A percentile compares a stretch with the other conserved stretches of the same genome.
phyloP scores from a whole-genome alignment of 352 stramenopile species.

The Phytophthora foliorum region DNA sequence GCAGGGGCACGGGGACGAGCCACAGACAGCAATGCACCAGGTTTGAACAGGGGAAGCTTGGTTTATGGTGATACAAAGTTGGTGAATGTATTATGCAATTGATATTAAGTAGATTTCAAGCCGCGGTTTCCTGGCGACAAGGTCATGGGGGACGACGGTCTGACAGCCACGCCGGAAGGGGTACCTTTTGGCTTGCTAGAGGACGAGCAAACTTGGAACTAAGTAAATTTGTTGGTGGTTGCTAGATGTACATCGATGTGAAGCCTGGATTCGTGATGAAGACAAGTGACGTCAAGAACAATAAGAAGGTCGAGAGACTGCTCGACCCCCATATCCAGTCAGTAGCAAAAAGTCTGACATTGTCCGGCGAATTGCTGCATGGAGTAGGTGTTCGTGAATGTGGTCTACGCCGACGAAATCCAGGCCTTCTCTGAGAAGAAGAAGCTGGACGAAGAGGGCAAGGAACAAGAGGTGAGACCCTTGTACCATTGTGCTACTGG shows the following conservation, averaged over 20 bases:
- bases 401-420: constrained; percentile 75
- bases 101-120: constrained; percentile 52
- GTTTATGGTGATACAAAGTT: not conserved
- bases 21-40: constrained; percentile 21
- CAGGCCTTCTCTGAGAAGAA: constrained; percentile 85
- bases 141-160: constrained; percentile 68
- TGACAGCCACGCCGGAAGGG: constrained; percentile 68
- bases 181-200: constrained; percentile 35
- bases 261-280: constrained; percentile 85
- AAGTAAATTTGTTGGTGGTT: not conserved
- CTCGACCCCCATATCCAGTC: no score
- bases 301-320: constrained; percentile 63
- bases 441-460: constrained; percentile 76
- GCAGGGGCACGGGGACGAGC: constrained; percentile 11
- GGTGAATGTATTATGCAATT: constrained; percentile 3
- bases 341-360: not conserved
- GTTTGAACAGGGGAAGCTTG: constrained; percentile 9
- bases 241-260: constrained; percentile 81
- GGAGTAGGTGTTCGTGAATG: constrained; percentile 83
- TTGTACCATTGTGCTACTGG: not conserved
- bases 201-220: no score
- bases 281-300: constrained; percentile 63
- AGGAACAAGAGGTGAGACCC: constrained; percentile 69
- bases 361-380: not conserved
- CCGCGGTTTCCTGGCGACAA: constrained; percentile 77